Evolutionary conservation across 352 stramenopile genomes (phyloP).

Genomic region (Phytophthora pini): DNA sequence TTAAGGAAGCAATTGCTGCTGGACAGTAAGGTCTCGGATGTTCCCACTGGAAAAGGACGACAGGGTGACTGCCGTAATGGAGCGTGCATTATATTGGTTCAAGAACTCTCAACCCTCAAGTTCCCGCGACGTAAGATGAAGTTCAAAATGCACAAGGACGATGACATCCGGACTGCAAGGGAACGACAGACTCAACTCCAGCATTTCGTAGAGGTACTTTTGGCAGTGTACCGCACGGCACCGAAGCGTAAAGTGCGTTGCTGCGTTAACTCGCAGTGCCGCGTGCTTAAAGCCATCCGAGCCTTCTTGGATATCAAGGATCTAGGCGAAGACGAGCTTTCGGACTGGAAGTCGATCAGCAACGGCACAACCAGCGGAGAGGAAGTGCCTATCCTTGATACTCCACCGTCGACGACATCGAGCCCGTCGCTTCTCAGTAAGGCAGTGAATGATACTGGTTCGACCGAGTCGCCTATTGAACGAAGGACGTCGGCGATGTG

Average conservation of each 20-base stretch:
- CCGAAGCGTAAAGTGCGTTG: constrained; percentile 58
- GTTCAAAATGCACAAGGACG: constrained; percentile 25
- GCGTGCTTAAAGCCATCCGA: constrained; percentile 48
- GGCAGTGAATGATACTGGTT: constrained; percentile 8
- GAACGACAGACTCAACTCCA: constrained; percentile 53
- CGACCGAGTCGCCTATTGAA: constrained; percentile 30
- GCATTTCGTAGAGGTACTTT: constrained; percentile 56
- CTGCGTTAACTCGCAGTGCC: constrained; percentile 65
- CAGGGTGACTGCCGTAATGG: constrained; percentile 44
- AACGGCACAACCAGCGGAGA: constrained; percentile 20
- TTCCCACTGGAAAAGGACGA: constrained; percentile 14
- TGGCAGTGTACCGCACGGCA: constrained; percentile 56
- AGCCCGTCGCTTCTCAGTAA: constrained; percentile 9
- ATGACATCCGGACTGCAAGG: constrained; percentile 41
- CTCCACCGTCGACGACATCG: constrained; percentile 15
- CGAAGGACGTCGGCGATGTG: constrained; percentile 32
- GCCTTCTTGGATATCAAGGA: constrained; percentile 56
- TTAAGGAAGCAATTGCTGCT: constrained; percentile 60
- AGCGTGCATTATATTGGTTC: constrained; percentile 45
- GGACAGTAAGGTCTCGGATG: background rate
- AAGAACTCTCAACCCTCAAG: constrained; percentile 52
- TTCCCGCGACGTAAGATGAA: constrained; percentile 59
- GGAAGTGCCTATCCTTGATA: constrained; percentile 34
- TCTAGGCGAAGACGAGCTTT: constrained; percentile 26
- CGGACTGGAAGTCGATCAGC: constrained; percentile 32